A percentile compares a stretch with the other conserved stretches of the same genome.
Evolutionary conservation across 1,139 yeast species (phyloP).

Genomic region (Diutina pseudorugosa): DNA sequence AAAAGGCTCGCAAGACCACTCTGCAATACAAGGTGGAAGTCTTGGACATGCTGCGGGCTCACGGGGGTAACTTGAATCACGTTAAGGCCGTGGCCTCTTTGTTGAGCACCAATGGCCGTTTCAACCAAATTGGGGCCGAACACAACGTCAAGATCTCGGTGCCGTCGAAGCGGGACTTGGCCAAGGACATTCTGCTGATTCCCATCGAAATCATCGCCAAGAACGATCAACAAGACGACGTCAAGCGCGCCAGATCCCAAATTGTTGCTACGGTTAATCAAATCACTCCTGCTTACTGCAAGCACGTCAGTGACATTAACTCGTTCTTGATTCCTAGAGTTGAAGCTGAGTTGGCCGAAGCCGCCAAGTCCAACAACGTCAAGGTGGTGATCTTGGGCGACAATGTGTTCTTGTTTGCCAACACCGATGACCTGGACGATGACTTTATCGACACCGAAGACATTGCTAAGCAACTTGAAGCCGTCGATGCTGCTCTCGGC

Average conservation of each 20-base stretch:
- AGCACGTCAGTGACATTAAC: constrained; percentile 54
- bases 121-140: constrained; percentile 32
- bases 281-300: constrained; percentile 55
- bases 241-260: constrained; percentile 41
- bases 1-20: constrained; percentile 40
- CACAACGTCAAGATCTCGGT: constrained; percentile 41
- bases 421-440: constrained; percentile 9
- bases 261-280: constrained; percentile 64
- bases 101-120: constrained; percentile 40
- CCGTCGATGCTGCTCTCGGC: constrained; percentile 39
- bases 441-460: constrained; percentile 19
- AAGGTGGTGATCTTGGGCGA: constrained; percentile 42
- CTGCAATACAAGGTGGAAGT: constrained; percentile 45
- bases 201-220: constrained; percentile 33
- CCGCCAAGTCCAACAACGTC: constrained; percentile 37
- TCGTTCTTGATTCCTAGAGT: constrained; percentile 37
- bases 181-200: constrained; percentile 14
- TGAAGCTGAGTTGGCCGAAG: constrained; percentile 30
- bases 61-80: constrained; percentile 65
- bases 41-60: constrained; percentile 78
- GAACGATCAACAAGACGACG: constrained; percentile 19
- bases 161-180: constrained; percentile 26
- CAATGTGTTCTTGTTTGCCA: constrained; percentile 27
- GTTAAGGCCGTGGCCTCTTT: constrained; percentile 64
- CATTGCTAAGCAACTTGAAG: constrained; percentile 22